Evolutionary conservation across 148 eudicot species (phyloP), one percentile per base, ranked within the genome.

Genomic region (Vaccinium myrtillus): DNA sequence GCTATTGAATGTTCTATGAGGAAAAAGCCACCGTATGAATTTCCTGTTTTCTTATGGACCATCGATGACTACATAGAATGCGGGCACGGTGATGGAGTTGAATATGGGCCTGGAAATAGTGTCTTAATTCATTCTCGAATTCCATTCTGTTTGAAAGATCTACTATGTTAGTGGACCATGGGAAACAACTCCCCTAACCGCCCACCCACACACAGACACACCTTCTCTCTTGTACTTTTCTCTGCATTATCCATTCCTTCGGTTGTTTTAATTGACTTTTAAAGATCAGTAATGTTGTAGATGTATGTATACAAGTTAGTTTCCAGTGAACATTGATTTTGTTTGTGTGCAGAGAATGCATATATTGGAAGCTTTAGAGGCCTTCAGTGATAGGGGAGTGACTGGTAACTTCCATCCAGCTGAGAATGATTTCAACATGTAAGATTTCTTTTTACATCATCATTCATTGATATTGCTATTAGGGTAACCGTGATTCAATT

Each of bases 291-390:
- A 21, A 15, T 16, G 79, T 84, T 46, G 30, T 67, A 48, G 53
- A 12, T 80, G 48, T 69, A 39, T 84, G 21, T 54, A 13, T 76
- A 21, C 79, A 36, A 76, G n/a, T 49, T 59, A 50, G 83, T 56
- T 74, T 55, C 63, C 5, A 69, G 21, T 56, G 48, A 80, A 58
- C 25, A 77, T 6, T 81, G 18, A 85, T 75, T 15, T 78, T 65
- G 79, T 39, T 85, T 61, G 23, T 87, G 89, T 86, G 87, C 90
- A 96, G 99, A 92, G 95, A 88, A 88, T 94, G 84, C 90, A 93
- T 79, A 85, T 95, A 85, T 81, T 97, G 88, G 99, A 94, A 85
- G 89, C 96, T 76, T 70, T 93, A 83, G 99, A 97, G 88, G 94
- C 94, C 74, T 92, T 88, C 77, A 87, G 81, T 88, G 91, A 90